A percentile compares a stretch with the other conserved stretches of the same genome.
Conservation (phyloP, 768 basidiomycete genomes). For the Mycena kentingensis region DNA sequence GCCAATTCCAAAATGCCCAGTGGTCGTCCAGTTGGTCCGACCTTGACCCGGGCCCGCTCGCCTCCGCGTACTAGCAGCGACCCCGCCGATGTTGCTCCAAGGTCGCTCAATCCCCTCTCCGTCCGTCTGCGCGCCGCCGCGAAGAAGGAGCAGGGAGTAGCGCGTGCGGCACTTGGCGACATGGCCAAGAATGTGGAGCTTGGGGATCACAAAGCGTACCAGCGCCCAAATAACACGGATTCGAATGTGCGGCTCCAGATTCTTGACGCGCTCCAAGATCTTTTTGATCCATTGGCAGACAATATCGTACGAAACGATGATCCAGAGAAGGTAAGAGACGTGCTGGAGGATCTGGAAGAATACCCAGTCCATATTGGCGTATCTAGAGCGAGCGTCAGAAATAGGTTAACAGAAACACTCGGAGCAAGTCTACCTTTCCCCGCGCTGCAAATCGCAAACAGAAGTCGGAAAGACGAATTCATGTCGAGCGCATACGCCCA, state of each 20-base stretch:
- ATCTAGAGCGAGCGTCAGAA: slow-evolving; percentile 18
- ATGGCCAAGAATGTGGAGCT: slow-evolving; percentile 32
- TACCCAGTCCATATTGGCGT: slow-evolving; percentile 40
- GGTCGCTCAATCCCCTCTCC: slow-evolving; percentile 38
- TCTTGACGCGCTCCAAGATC: slow-evolving; percentile 19
- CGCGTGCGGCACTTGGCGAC: slow-evolving; percentile 22
- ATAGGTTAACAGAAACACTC: not conserved
- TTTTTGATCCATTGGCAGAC: slow-evolving; percentile 32
- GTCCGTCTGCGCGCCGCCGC: slow-evolving; percentile 33
- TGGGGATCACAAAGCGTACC: slow-evolving; percentile 28
- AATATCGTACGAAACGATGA: slow-evolving; percentile 35
- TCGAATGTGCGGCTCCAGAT: slow-evolving; percentile 15
- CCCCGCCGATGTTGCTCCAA: slow-evolving; percentile 38
- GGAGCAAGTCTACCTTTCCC: slow-evolving; percentile 28
- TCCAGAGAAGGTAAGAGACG: not conserved
- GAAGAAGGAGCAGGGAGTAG: slow-evolving; percentile 26
- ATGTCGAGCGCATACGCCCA: slow-evolving; percentile 28
- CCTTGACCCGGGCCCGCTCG: slow-evolving; percentile 38
- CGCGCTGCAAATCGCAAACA: slow-evolving; percentile 32
- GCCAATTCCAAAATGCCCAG: slow-evolving; percentile 38
- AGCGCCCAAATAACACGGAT: slow-evolving; percentile 7
- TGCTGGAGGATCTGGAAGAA: slow-evolving; percentile 25
- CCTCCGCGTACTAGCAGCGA: slow-evolving; percentile 34
- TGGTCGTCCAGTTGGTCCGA: slow-evolving; percentile 41
- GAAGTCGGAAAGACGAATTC: slow-evolving; percentile 25